A percentile compares a stretch with the other conserved stretches of the same genome.
These are phyloP conservation scores for Emericellopsis terricola DNA, from an alignment of 495 filamentous ascomycete species.

Conservation along the genomic window DNA sequence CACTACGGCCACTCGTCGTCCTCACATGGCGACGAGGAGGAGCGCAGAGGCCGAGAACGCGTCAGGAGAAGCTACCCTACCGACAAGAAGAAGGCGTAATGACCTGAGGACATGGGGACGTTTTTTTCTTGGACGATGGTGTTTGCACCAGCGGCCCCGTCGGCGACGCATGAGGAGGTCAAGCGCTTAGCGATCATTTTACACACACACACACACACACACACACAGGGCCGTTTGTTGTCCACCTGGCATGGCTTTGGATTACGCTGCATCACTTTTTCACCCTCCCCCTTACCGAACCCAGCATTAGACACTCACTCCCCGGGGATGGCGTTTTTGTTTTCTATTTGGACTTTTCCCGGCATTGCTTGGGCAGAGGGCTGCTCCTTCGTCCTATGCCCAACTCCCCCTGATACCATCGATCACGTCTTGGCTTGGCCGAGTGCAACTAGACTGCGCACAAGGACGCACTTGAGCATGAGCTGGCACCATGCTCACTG, in stretches of 20 bases:
- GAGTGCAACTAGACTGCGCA: not conserved
- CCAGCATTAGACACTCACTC: not conserved
- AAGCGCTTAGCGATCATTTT: no score
- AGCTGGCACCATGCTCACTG: not conserved
- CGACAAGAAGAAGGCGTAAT: conserved; percentile 1
- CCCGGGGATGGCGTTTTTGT: not conserved
- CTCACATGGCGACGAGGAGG: conserved; percentile 3
- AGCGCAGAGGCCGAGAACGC: conserved; percentile 1
- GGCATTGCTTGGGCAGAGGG: not conserved
- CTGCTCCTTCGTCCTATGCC: not conserved
- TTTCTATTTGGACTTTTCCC: not conserved
- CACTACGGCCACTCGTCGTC: no score
- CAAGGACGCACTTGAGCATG: not conserved
- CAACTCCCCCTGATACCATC: not conserved
- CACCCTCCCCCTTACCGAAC: not conserved
- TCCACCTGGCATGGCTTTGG: not conserved
- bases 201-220: no score
- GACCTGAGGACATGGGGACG: not conserved
- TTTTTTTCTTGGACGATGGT: not conserved
- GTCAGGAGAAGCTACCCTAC: not conserved
- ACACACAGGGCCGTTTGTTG: no score
- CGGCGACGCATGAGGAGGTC: not conserved
- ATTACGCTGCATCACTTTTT: not conserved
- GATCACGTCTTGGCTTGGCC: not conserved
- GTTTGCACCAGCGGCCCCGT: not conserved